A percentile compares a stretch with the other conserved stretches of the same genome.
Evolutionary conservation across 257 asterid genomes (phyloP).

Genomic region (Thymus quinquecostatus): DNA sequence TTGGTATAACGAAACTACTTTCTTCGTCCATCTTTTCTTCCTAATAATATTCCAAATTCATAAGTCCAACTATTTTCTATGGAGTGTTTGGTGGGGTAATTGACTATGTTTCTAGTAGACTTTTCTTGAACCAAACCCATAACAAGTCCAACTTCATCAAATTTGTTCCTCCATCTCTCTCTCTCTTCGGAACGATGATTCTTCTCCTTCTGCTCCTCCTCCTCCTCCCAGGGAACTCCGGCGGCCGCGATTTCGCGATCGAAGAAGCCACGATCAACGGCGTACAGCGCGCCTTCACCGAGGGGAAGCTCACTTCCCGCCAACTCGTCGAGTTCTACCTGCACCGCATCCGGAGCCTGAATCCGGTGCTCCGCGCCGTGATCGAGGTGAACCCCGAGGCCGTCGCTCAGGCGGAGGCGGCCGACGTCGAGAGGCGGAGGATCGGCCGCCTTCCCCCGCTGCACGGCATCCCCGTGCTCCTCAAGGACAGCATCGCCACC

Average conservation of each 20-base stretch:
- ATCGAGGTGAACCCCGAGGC: constrained; percentile 77
- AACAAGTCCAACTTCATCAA: not conserved
- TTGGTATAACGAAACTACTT: not conserved
- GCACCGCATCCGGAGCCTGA: constrained; percentile 51
- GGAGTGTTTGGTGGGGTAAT: too few relatives aligned
- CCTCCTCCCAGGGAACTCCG: constrained; percentile 18
- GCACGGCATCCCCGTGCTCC: constrained; percentile 82
- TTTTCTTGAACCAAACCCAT: not conserved
- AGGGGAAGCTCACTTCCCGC: constrained; percentile 42
- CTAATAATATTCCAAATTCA: not conserved
- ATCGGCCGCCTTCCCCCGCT: constrained; percentile 31
- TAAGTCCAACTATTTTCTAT: too few relatives aligned
- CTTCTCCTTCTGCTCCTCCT: constrained; percentile 33
- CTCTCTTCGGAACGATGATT: constrained; percentile 7
- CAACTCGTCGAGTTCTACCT: constrained; percentile 48
- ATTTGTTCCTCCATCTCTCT: constrained; percentile 17
- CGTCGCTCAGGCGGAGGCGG: constrained; percentile 49
- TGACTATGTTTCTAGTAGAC: not conserved
- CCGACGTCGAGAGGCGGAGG: constrained; percentile 41
- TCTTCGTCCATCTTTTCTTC: not conserved
- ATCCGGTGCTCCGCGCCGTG: constrained; percentile 61
- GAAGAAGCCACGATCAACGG: constrained; percentile 60
- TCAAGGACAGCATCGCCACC: constrained; percentile 69
- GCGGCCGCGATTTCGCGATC: constrained; percentile 46
- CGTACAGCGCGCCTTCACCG: constrained; percentile 45